Conservation (phyloP, 768 basidiomycete species). For the Lentinula sp. region DNA sequence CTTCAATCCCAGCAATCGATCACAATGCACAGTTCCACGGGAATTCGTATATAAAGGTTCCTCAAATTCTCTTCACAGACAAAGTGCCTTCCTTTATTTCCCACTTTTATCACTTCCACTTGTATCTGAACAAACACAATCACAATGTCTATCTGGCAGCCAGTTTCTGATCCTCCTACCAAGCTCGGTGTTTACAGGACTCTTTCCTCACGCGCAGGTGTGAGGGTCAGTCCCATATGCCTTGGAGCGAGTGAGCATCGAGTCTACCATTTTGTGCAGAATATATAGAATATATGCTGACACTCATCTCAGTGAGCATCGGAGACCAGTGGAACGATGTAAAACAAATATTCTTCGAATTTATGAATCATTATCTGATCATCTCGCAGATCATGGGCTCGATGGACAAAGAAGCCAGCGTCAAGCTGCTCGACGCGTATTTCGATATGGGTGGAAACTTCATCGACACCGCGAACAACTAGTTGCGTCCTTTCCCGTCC, state of each 20-base stretch:
- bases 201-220: conserved; percentile 26
- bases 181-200: conserved; percentile 16
- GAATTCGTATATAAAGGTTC: neutral
- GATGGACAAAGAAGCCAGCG: conserved; percentile 32
- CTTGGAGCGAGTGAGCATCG: conserved; percentile 28
- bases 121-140: neutral
- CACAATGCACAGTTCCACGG: neutral
- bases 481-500: conserved; percentile 17
- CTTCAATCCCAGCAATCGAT: neutral
- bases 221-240: conserved; percentile 38
- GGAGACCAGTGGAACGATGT: conserved; percentile 29
- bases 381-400: conserved; percentile 16
- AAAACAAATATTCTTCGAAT: neutral
- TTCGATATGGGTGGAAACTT: conserved; percentile 37
- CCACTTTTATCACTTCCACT: neutral
- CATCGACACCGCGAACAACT: conserved; percentile 41
- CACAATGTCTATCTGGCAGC: conserved; percentile 6
- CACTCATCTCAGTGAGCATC: conserved; percentile 24
- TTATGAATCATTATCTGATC: neutral
- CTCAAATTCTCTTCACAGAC: neutral
- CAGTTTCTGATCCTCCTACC: conserved; percentile 11
- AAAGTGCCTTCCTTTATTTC: neutral
- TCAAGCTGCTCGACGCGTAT: conserved; percentile 39
- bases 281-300: neutral
- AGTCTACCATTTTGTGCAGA: neutral